Conservation (phyloP, 2,329 filamentous ascomycete species). For the Clarireedia hainanense region DNA sequence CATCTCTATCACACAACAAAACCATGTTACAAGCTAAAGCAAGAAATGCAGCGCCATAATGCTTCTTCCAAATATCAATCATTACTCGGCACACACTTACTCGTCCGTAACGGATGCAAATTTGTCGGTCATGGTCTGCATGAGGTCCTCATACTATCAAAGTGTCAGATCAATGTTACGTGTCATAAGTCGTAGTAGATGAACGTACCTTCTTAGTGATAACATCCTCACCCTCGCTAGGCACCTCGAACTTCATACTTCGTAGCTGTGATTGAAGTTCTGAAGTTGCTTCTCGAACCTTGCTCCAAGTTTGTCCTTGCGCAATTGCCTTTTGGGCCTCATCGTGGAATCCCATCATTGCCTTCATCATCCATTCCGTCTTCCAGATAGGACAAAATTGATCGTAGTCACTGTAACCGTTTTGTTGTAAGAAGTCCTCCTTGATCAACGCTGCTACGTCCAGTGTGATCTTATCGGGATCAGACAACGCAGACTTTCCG, state of each 20-base stretch:
- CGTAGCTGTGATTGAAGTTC: constrained; percentile 81
- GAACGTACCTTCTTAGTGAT: constrained; percentile 72
- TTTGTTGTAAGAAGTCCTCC: constrained; percentile 98
- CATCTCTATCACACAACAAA: constrained; percentile 16
- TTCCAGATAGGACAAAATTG: constrained; percentile 99
- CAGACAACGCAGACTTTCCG: constrained; percentile 91
- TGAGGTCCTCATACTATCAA: constrained; percentile 76
- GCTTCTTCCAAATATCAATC: constrained; percentile 2
- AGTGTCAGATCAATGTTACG: constrained; percentile 10
- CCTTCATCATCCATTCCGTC: constrained; percentile 99
- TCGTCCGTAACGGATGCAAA: constrained; percentile 95
- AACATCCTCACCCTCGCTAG: constrained; percentile 71
- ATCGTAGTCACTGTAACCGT: constrained; percentile 98
- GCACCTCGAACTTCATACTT: constrained; percentile 95
- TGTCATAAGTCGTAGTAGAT: background rate
- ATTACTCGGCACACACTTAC: constrained; percentile 39
- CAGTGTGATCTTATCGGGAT: constrained; percentile 96
- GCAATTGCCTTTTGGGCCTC: constrained; percentile 92
- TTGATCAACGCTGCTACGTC: constrained; percentile 89
- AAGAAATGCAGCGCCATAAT: constrained; percentile 17
- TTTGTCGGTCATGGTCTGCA: constrained; percentile 91
- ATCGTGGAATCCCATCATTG: constrained; percentile 96
- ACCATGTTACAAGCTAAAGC: constrained; percentile 14
- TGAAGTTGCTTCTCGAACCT: constrained; percentile 82
- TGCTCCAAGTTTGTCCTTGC: constrained; percentile 85